phyloP scores from a whole-genome alignment of 2,329 filamentous ascomycete genomes.

The Xylaria sp. region DNA sequence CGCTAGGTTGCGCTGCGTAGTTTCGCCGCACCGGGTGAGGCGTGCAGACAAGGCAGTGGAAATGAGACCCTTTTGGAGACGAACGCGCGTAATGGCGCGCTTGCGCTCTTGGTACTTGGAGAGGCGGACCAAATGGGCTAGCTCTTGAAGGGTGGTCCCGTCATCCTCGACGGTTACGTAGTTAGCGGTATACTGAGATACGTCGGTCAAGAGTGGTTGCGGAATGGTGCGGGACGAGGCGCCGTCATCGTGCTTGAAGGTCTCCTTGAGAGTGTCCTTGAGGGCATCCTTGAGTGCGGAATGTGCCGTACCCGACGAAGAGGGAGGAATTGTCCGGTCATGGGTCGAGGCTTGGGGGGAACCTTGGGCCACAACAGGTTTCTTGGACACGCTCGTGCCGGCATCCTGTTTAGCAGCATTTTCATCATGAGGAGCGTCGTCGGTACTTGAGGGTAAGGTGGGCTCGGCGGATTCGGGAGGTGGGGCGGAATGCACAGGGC shows the following conservation, averaged over 20 bases:
- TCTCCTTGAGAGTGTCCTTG: conserved; percentile 41
- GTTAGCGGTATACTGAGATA: conserved; percentile 69
- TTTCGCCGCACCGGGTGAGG: conserved; percentile 74
- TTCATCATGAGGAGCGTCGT: conserved; percentile 48
- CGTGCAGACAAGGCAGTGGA: conserved; percentile 77
- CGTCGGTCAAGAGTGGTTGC: conserved; percentile 66
- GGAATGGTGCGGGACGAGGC: conserved; percentile 50
- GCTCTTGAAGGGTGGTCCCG: conserved; percentile 74
- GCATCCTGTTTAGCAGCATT: conserved; percentile 40
- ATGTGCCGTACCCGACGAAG: conserved; percentile 44
- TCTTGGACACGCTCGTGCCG: conserved; percentile 49
- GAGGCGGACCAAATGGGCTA: conserved; percentile 77
- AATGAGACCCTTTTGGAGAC: conserved; percentile 75
- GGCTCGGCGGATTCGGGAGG: conserved; percentile 51
- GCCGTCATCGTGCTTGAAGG: conserved; percentile 44
- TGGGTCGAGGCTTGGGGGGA: conserved; percentile 23
- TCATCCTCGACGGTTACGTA: conserved; percentile 65
- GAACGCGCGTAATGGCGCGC: conserved; percentile 72
- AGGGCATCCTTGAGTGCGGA: conserved; percentile 33
- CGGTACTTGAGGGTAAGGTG: conserved; percentile 50
- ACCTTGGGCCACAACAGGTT: conserved; percentile 50
- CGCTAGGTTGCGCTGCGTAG: conserved; percentile 75
- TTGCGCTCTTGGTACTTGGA: conserved; percentile 84
- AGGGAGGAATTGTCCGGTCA: conserved; percentile 32
- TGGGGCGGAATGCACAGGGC: conserved; percentile 53